Evolutionary conservation across 495 filamentous ascomycete genomes (phyloP), one percentile per base, ranked within the genome.

Genomic region (Eremomyces bilateralis): DNA sequence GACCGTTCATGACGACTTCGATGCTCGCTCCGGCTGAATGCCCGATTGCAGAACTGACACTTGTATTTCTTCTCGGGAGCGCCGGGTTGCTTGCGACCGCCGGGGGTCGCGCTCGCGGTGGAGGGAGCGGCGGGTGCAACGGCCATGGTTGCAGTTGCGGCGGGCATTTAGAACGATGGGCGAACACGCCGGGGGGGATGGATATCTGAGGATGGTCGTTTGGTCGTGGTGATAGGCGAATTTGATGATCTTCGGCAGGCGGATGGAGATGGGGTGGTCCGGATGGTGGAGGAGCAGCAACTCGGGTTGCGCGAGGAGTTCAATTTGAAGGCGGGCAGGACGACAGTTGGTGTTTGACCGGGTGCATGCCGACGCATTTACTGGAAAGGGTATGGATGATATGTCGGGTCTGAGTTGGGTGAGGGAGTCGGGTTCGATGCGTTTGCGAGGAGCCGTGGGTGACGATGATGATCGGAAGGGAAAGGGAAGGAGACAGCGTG

Each of bases 11-110:
- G 88, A 61, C 88, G 65, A 58, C 82, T 93, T 42, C 90, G 72
- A 58, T 97, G 88, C 56, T 97, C 90, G 53, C 82, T 93, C 53
- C 90, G 67, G 61, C 81, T 92, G 53, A 97, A 97, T 35, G 88
- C 88, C 51, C 88, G 71, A 56, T 78, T 80, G 64, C 88, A 97
- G 58, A 93, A 97, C 65, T 91, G 81, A 61, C 88, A 97, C 58
- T 95, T 93, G 70, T 97, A 97, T 58, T 92, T 94, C 63, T 84
- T 81, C 62, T 94, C 84, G 29, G 84, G 79, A 30, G 68, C 68
- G 45, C 32, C 19, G 32, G 50, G 39, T 10, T 46, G 19, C 36
- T 54, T 56, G 40, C 52, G 53, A 21, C 35, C 33, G 21, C 40
- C 28, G 17, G 48, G 32, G 12, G 48, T 37, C 33, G 48, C 39